Evolutionary conservation across 148 eudicot genomes (phyloP).

Genomic region (Chenopodium suecicum): DNA sequence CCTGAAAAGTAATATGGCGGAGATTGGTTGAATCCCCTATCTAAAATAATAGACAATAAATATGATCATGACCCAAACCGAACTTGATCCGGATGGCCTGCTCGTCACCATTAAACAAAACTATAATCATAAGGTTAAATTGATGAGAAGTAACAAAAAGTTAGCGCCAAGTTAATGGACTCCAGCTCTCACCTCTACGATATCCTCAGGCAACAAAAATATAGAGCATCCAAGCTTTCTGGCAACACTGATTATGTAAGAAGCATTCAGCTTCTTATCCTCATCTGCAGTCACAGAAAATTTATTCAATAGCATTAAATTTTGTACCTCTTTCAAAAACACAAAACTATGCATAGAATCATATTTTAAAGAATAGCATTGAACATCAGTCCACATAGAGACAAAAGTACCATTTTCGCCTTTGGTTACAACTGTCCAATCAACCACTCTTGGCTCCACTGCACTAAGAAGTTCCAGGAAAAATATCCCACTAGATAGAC

Average conservation of each 20-base stretch:
- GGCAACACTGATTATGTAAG: slow-evolving; percentile 91
- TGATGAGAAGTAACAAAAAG: background rate
- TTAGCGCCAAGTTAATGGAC: background rate
- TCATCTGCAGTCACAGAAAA: slow-evolving; percentile 52
- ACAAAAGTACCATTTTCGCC: slow-evolving; percentile 68
- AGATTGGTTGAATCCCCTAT: background rate
- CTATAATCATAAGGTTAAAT: background rate
- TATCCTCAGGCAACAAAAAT: slow-evolving; percentile 93
- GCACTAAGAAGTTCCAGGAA: slow-evolving; percentile 87
- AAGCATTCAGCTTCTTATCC: slow-evolving; percentile 83
- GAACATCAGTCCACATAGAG: background rate
- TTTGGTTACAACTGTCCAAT: slow-evolving; percentile 81
- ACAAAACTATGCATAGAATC: background rate
- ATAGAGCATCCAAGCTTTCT: slow-evolving; percentile 95
- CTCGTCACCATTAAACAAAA: background rate
- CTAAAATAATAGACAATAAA: background rate
- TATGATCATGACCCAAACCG: background rate
- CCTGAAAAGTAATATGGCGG: background rate
- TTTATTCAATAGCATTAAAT: background rate
- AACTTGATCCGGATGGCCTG: background rate
- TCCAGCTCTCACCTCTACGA: slow-evolving; percentile 60
- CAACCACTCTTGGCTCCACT: slow-evolving; percentile 88
- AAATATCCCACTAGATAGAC: slow-evolving; percentile 73
- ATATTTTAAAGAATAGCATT: background rate
- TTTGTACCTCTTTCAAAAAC: background rate